Conservation (phyloP, 176 grass and related monocot genomes). For the Aegilops umbellulata region DNA sequence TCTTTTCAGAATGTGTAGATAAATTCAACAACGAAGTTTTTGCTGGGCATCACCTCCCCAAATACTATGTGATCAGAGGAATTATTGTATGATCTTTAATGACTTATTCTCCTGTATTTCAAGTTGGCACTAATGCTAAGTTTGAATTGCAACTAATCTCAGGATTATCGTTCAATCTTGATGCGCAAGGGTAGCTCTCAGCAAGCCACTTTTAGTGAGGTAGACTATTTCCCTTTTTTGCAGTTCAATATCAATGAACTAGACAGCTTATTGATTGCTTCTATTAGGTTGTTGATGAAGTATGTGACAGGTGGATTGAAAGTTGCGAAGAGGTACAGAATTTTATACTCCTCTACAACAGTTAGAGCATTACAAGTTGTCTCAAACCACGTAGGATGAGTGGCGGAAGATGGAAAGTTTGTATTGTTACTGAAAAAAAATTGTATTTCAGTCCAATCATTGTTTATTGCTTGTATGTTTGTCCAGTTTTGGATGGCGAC, state of each 20-base stretch:
- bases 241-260: neutral
- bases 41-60: neutral
- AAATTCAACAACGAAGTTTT: conserved; percentile 5
- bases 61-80: neutral
- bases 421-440: neutral
- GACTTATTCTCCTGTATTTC: neutral
- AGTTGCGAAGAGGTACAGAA: neutral
- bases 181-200: neutral
- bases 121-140: neutral
- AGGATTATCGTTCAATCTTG: neutral
- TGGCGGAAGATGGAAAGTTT: neutral
- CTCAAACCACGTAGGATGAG: neutral
- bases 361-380: neutral
- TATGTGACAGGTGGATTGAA: neutral
- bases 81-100: neutral
- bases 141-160: neutral
- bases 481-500: neutral
- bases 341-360: neutral
- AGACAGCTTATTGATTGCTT: neutral
- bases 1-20: conserved; percentile 6
- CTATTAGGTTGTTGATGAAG: neutral
- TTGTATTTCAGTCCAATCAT: neutral
- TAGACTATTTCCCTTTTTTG: neutral
- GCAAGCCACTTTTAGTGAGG: neutral
- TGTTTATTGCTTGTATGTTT: neutral